A percentile compares a stretch with the other conserved stretches of the same genome.
phyloP scores from a whole-genome alignment of 2,329 filamentous ascomycete species.

The Trichoderma sp. region DNA sequence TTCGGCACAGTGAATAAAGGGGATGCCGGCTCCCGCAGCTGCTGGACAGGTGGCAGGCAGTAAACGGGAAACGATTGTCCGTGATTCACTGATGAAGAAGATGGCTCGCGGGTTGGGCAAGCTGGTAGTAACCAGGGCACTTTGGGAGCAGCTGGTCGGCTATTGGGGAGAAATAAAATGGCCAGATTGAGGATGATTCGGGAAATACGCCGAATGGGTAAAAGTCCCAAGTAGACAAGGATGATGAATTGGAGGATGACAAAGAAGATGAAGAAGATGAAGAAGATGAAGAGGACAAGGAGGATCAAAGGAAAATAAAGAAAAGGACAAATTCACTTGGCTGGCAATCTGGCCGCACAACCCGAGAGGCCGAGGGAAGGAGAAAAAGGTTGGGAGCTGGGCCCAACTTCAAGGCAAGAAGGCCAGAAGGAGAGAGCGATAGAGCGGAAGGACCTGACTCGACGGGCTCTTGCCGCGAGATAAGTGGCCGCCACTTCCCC shows the following conservation, averaged over 20 bases:
- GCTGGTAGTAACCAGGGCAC: not conserved
- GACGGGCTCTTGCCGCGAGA: conserved; percentile 2
- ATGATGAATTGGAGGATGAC: not conserved
- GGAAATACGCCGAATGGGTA: not conserved
- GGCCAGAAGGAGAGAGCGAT: not conserved
- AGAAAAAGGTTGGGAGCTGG: not conserved
- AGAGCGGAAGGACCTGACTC: not conserved
- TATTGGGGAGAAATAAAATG: not conserved
- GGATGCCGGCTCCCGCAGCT: conserved; percentile 7
- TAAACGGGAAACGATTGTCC: not conserved
- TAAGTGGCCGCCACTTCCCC: conserved; percentile 11
- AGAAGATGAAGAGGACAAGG: not conserved
- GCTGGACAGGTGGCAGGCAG: conserved; percentile 1
- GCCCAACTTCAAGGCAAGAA: not conserved
- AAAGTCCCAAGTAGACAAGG: not conserved
- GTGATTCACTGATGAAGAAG: not conserved
- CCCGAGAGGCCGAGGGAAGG: not conserved
- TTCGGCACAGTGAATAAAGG: not conserved
- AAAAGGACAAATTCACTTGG: not conserved
- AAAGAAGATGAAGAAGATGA: not conserved
- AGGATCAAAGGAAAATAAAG: not conserved
- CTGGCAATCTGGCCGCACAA: conserved; percentile 1
- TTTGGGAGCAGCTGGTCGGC: not conserved
- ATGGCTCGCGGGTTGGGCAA: not conserved
- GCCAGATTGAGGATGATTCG: not conserved